Percentiles rank a stretch among this genome's conserved stretches.
These are phyloP conservation scores for Spathaspora arborariae DNA, from an alignment of 805 yeast species.

Conservation along the genomic window DNA sequence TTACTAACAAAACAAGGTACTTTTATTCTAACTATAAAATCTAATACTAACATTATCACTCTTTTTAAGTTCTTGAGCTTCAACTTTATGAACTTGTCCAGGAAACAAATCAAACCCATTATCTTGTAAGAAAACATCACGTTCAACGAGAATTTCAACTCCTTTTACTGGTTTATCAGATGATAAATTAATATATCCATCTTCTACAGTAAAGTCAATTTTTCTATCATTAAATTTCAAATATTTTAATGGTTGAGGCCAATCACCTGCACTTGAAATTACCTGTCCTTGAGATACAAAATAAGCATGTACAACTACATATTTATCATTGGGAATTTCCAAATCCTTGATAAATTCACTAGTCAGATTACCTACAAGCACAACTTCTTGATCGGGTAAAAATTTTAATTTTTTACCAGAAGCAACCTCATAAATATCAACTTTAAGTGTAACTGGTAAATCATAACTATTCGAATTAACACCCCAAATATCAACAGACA, in stretches of 20 bases:
- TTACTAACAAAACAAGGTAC: too few relatives aligned
- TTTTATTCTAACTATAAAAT: conserved; percentile 17
- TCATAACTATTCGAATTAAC: conserved; percentile 25
- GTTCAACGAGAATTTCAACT: conserved; percentile 28
- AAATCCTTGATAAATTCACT: conserved; percentile 22
- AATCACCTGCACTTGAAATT: conserved; percentile 35
- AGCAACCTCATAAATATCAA: conserved; percentile 26
- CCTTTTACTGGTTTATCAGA: conserved; percentile 43
- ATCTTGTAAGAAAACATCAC: conserved; percentile 30
- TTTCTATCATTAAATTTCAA: conserved; percentile 26
- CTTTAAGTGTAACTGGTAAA: conserved; percentile 18
- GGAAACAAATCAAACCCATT: conserved; percentile 51
- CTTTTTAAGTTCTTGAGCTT: conserved; percentile 11
- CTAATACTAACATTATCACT: conserved; percentile 15
- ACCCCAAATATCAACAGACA: conserved; percentile 39
- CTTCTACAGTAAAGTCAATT: conserved; percentile 18
- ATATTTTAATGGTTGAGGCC: conserved; percentile 50
- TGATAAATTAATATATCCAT: conserved; percentile 20
- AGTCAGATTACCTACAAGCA: conserved; percentile 23
- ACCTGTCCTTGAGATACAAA: conserved; percentile 13
- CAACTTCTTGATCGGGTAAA: conserved; percentile 9
- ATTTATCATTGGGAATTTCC: conserved; percentile 11
- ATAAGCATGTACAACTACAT: conserved; percentile 15
- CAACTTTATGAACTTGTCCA: conserved; percentile 18
- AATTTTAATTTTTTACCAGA: conserved; percentile 25